Evolutionary conservation across 2,329 filamentous ascomycete species (phyloP), one percentile per base, ranked within the genome.

Genomic region (Helicocarpus griseus): DNA sequence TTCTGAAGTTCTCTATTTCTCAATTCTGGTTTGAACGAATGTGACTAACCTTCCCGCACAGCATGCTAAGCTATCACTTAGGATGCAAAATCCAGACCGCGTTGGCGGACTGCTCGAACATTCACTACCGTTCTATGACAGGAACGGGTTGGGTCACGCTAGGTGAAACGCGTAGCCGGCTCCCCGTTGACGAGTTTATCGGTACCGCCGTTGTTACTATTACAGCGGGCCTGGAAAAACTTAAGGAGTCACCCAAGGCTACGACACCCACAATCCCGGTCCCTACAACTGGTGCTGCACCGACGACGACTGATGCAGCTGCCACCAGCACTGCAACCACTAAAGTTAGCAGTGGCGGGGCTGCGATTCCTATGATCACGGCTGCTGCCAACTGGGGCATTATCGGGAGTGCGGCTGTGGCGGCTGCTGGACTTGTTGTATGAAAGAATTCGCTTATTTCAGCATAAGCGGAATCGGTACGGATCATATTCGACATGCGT

Each of bases 341-440:
- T 14, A n/a, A 5, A 8, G 17, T 2, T 6, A 47, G 44, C 29
- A 26, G 2, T 14, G 44, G 31, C 21, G 7, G 14, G 31, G 44
- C 40, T 19, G 40, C 44, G 5, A 22, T 47, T 19, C 29, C 44
- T 22, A 7, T 47, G 5, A n/a, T 22, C 31, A 36, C 44, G 2
- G 21, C 19, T 36, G 44, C 44, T 1, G 44, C 44, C 22, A 36
- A 36, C 44, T 47, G 44, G 44, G 44, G 44, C 13, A 29, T 31
- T 26, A 47, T 47, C 17, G 44, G 44, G 7, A 29, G 44, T 47
- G 44, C 31, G 29, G 44, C 44, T 14, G 13, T 47, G 31, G 44
- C 44, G 19, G 44, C 29, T 47, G 44, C 44, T 4, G 44, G 9
- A 13, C n/a, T 47, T 26, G 45, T 26, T 26, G 11, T 47, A 14